Evolutionary conservation across 768 basidiomycete species (phyloP), one percentile per base, ranked within the genome.

Genomic region (Collybia mongolica): DNA sequence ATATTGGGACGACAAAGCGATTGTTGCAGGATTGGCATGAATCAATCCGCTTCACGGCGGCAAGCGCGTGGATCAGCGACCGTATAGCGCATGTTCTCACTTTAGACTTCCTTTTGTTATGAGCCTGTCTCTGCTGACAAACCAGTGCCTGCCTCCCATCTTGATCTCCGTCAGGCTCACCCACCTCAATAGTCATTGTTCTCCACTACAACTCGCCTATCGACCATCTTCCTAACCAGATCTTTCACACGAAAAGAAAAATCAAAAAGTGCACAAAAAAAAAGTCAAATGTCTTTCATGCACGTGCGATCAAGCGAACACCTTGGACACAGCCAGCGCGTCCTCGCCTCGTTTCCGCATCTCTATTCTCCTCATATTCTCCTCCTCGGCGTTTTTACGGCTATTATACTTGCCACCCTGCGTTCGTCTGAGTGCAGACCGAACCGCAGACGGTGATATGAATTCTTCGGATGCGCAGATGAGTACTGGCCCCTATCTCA

Each of bases 371-470:
- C 70, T 72, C 48, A 73, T 72, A 48, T 77, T 75, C 54, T 92
- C 88, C 55, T 74, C 71, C 64, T 94, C 78, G 11, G 84, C 86
- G 40, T 88, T 80, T 71, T 97, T 95, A 52, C 96, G 79, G 35
- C 77, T 74, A 48, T 81, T 81, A 69, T 98, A 98, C 68, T 83
- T 93, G 51, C 79, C 74, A 0, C 93, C 94, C 65, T 86, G 83
- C 58, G 81, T 83, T 56, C 83, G 78, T 64, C 83, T 85, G 49
- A 80, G 63, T 0, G 81, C 73, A 14, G 86, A 86, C 46, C 93
- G 84, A 18, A 89, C 77, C 7, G 87, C 84, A 9, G 93, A 80
- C 5, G 97, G 96, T 1, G 93, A 88, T 40, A 98, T 75, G 62
- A 97, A 99, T 77, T 97, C 97, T 95, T 46, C 18, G 39, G 36